These are phyloP conservation scores for Penium margaritaceum DNA, from an alignment of 139 green algal genomes.

Conservation along the genomic window DNA sequence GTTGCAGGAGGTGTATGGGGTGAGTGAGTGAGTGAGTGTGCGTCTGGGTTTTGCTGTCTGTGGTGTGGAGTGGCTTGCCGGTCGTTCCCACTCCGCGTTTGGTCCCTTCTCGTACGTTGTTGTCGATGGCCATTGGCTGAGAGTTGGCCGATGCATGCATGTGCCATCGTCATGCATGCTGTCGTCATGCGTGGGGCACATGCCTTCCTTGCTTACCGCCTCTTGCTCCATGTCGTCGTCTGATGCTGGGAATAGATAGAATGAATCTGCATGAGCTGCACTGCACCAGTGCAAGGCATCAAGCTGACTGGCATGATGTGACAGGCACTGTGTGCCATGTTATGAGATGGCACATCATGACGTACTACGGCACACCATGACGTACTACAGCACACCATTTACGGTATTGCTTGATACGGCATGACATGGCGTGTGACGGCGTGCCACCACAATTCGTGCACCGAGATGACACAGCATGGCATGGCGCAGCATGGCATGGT, in stretches of 20 bases:
- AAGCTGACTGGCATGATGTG: not conserved
- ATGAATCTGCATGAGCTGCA: conserved; percentile 1
- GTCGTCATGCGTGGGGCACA: no score
- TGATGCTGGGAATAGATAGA: no score
- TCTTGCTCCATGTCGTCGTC: no score
- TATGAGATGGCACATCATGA: no score
- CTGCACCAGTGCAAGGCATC: not conserved
- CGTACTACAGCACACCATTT: not conserved
- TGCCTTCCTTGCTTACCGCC: no score
- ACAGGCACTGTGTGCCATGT: no score
- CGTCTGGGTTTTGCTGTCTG: not conserved
- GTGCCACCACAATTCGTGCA: no score
- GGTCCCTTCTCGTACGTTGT: not conserved
- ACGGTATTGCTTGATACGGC: not conserved
- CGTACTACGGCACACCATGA: not conserved
- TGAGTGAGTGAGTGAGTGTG: not conserved
- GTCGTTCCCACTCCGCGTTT: not conserved
- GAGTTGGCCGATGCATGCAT: no score
- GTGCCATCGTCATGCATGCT: no score
- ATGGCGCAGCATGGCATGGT: not conserved
- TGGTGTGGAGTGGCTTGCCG: not conserved
- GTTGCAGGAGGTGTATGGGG: not conserved
- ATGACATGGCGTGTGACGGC: no score
- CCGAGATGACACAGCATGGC: not conserved
- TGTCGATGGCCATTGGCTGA: no score